Percentiles rank a stretch among this genome's conserved stretches.
phyloP scores from a whole-genome alignment of 2,329 filamentous ascomycete genomes.

The Metarhizium album region DNA sequence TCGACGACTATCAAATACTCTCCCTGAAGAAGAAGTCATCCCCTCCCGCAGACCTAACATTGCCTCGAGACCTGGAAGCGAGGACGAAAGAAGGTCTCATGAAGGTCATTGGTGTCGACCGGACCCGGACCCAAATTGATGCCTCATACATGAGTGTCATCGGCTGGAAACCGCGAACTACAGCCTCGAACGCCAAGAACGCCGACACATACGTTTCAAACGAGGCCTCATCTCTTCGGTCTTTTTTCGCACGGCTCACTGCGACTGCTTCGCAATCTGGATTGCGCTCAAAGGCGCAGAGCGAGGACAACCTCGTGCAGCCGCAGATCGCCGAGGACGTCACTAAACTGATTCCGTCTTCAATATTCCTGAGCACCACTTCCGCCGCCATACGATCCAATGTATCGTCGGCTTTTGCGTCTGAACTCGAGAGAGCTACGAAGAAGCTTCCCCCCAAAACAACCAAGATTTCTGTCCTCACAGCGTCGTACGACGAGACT shows the following conservation, averaged over 20 bases:
- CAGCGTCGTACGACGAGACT: slow-evolving; percentile 79
- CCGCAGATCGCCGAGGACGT: slow-evolving; percentile 59
- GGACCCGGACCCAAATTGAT: slow-evolving; percentile 85
- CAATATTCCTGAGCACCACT: slow-evolving; percentile 81
- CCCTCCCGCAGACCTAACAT: slow-evolving; percentile 57
- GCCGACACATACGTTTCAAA: slow-evolving; percentile 38
- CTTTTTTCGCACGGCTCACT: slow-evolving; percentile 73
- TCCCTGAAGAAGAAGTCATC: slow-evolving; percentile 76
- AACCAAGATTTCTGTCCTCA: slow-evolving; percentile 78
- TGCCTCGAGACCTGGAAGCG: slow-evolving; percentile 71
- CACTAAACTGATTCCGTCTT: slow-evolving; percentile 57
- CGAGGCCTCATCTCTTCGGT: slow-evolving; percentile 53
- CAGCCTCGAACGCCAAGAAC: slow-evolving; percentile 28
- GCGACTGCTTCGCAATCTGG: slow-evolving; percentile 39
- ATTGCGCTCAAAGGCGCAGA: slow-evolving; percentile 43
- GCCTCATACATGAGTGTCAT: slow-evolving; percentile 81
- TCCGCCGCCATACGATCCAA: slow-evolving; percentile 73
- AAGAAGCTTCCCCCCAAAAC: slow-evolving; percentile 91
- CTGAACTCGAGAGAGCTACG: slow-evolving; percentile 86
- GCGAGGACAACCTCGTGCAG: slow-evolving; percentile 52
- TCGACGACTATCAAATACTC: slow-evolving; percentile 78
- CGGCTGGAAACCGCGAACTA: slow-evolving; percentile 61
- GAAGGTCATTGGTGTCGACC: slow-evolving; percentile 70
- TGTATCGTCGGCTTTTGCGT: slow-evolving; percentile 60
- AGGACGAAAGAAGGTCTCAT: slow-evolving; percentile 81